These are phyloP conservation scores for Heterobasidion occidentale DNA, from an alignment of 1,284 basidiomycete genomes.

Conservation along the genomic window DNA sequence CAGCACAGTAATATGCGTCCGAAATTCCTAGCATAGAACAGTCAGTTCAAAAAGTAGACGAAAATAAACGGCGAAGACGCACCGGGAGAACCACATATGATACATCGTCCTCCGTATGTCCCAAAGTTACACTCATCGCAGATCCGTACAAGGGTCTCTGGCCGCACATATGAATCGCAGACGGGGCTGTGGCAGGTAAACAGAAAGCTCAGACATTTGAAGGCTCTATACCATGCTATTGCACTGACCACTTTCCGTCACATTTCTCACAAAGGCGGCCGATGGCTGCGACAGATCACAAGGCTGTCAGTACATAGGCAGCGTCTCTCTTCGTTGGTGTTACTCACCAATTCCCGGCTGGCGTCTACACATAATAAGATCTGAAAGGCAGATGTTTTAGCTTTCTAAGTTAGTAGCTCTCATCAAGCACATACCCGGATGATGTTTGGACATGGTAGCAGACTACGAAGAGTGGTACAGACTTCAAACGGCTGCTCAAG, in stretches of 20 bases:
- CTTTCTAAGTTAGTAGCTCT: background rate
- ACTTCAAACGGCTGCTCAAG: background rate
- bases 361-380: constrained; percentile 95
- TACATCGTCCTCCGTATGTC: constrained; percentile 93
- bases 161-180: constrained; percentile 98
- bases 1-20: constrained; percentile 95
- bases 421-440: constrained; percentile 60
- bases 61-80: constrained; percentile 17
- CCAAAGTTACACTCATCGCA: constrained; percentile 99
- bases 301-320: background rate
- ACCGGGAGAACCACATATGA: constrained; percentile 95
- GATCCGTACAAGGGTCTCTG: constrained; percentile 94
- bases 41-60: background rate
- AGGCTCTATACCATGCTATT: background rate
- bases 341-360: constrained; percentile 89
- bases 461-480: background rate
- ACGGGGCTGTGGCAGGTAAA: constrained; percentile 63
- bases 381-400: constrained; percentile 28
- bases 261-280: constrained; percentile 98
- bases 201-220: background rate
- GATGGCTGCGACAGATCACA: constrained; percentile 52
- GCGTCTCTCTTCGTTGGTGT: background rate
- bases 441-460: constrained; percentile 79
- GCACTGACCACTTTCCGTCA: constrained; percentile 92
- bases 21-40: constrained; percentile 66